Evolutionary conservation across 768 basidiomycete genomes (phyloP), one percentile per base, ranked within the genome.

Genomic region (Pisolithus sp.): DNA sequence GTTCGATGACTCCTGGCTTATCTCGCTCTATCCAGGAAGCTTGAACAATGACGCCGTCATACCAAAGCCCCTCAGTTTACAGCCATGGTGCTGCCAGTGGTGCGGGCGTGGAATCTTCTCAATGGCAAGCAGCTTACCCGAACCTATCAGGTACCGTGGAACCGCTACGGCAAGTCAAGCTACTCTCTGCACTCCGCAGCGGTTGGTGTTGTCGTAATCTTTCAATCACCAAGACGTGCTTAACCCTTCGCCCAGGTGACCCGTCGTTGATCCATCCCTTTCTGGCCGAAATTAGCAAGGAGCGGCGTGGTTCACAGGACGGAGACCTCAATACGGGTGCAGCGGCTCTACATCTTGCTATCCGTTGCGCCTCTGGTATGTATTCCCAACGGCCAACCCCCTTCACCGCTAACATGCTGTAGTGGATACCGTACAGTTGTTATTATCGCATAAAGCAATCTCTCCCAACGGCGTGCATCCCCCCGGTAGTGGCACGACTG

Each of bases 401-500:
- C 17, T 44, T 52, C 39, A 26, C 37, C 48, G 43, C 46, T 55
- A 40, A 20, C 57, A 20, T 4, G 54, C n/a, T 7, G 53, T 24
- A 87, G 86, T 68, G 39, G 79, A 85, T 43, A 92, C 88, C 0
- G 76, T 91, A 13, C 66, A 78, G 10, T 68, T 90, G 0, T 71
- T 91, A 12, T 73, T 91, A 26, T 78, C 80, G 0, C 81, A 91
- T 62, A 79, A 85, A 37, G 79, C 84, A 20, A 88, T 92, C 34
- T 87, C 86, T 42, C 87, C 89, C 0, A 91, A 89, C 57, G 84
- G 83, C 5, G 64, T 85, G 0, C 82, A 90, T 55, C 89, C 89
- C 0, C 80, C 81, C 0, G 81, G 76, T 0, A 85, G 87, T 0
- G 85, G 86, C 1, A 76, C 73, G 4, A 89, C 87, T 0, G 83